A percentile compares a stretch with the other conserved stretches of the same genome.
These are phyloP conservation scores for Aegle marmelos DNA, from an alignment of 345 rosid species.

Conservation along the genomic window DNA sequence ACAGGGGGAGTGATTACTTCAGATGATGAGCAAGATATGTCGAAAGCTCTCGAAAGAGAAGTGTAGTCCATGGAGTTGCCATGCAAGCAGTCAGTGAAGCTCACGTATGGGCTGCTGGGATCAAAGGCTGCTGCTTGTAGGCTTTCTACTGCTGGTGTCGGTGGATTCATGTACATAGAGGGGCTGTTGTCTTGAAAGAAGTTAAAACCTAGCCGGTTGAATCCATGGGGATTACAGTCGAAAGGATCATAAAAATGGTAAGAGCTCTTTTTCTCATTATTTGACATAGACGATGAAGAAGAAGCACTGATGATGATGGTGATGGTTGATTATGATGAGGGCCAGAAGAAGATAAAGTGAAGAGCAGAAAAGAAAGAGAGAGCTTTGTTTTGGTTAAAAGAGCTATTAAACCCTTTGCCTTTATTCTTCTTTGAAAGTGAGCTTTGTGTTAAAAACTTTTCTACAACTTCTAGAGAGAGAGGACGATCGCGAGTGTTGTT, in stretches of 20 bases:
- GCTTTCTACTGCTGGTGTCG: not conserved
- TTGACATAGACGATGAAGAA: conserved; percentile 28
- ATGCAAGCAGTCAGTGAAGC: conserved; percentile 39
- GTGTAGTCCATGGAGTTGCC: conserved; percentile 27
- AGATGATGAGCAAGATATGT: conserved; percentile 41
- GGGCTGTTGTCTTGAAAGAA: conserved; percentile 23
- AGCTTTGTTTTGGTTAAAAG: not conserved
- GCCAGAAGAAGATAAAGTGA: not conserved
- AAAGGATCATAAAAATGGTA: conserved; percentile 31
- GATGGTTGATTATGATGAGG: not conserved
- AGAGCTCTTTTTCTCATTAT: conserved; percentile 24
- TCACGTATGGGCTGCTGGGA: conserved; percentile 21
- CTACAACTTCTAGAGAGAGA: not conserved
- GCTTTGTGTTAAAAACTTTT: conserved; percentile 5
- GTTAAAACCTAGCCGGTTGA: conserved; percentile 11
- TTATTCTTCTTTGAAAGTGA: conserved; percentile 6
- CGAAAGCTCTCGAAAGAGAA: conserved; percentile 31
- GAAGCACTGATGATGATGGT: not conserved
- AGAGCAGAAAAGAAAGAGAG: conserved; percentile 4
- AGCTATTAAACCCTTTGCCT: not conserved
- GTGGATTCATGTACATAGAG: conserved; percentile 9
- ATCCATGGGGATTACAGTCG: conserved; percentile 14
- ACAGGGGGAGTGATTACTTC: conserved; percentile 24
- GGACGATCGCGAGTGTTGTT: conserved; percentile 2
- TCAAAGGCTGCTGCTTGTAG: conserved; percentile 5